A percentile compares a stretch with the other conserved stretches of the same genome.
Conservation (phyloP, 805 yeast genomes). For the Zygotorulaspora sp. region DNA sequence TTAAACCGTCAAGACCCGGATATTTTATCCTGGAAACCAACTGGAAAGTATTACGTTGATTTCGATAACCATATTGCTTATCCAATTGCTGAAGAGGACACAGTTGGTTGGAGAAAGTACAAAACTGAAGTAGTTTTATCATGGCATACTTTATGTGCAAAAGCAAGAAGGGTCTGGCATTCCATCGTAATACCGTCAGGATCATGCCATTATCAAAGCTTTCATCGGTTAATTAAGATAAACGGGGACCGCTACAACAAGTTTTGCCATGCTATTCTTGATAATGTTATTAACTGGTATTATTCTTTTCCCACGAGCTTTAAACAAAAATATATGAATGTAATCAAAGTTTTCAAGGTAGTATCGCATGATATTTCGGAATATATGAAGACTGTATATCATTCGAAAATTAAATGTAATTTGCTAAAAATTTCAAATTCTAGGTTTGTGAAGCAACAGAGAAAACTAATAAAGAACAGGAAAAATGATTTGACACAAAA, state of each 20-base stretch:
- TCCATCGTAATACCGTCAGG: constrained; percentile 2
- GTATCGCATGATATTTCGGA: neutral
- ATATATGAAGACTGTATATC: neutral
- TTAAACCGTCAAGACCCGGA: constrained; percentile 8
- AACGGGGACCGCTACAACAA: too few relatives aligned
- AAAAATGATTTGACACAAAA: neutral
- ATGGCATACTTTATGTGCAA: constrained; percentile 16
- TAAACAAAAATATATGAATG: neutral
- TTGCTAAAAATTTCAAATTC: neutral
- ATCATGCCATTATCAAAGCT: neutral
- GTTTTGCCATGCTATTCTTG: too few relatives aligned
- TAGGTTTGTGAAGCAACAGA: neutral
- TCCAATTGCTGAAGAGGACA: constrained; percentile 15
- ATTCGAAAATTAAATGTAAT: neutral
- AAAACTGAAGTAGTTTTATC: constrained; percentile 12
- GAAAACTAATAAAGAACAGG: neutral
- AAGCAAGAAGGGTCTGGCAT: constrained; percentile 2
- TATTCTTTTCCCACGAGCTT: too few relatives aligned
- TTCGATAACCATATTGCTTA: constrained; percentile 23
- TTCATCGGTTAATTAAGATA: neutral
- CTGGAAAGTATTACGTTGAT: constrained; percentile 25
- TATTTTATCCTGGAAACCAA: constrained; percentile 16
- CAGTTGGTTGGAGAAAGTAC: constrained; percentile 12
- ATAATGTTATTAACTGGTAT: too few relatives aligned
- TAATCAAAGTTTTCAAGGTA: neutral